Conservation (phyloP, 257 asterid species). For the Fraxinus quadrangulata region DNA sequence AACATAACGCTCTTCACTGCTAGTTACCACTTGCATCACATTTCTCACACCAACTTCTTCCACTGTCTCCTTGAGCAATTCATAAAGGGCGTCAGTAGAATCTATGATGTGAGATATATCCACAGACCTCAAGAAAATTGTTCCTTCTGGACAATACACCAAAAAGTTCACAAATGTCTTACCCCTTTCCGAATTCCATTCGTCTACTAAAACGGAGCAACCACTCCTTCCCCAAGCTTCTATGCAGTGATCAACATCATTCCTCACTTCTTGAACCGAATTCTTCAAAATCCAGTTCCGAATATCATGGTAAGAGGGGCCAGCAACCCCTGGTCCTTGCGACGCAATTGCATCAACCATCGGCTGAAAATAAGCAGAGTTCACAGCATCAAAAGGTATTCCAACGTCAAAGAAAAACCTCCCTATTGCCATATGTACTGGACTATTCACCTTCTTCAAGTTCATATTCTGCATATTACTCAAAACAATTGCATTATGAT, state of each 20-base stretch:
- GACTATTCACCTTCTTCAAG: conserved; percentile 46
- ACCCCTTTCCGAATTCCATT: conserved; percentile 63
- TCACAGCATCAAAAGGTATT: conserved; percentile 67
- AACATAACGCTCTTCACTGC: conserved; percentile 65
- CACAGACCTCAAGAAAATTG: conserved; percentile 67
- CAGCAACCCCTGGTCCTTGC: conserved; percentile 53
- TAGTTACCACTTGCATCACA: conserved; percentile 80
- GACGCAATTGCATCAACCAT: conserved; percentile 88
- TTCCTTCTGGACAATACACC: conserved; percentile 67
- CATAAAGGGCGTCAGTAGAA: conserved; percentile 62
- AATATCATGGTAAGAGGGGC: conserved; percentile 81
- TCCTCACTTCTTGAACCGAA: conserved; percentile 67
- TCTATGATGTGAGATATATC: conserved; percentile 58
- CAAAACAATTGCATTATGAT: conserved; percentile 36
- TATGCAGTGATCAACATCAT: conserved; percentile 56
- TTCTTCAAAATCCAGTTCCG: conserved; percentile 72
- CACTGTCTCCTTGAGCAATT: conserved; percentile 70
- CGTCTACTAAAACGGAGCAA: conserved; percentile 81
- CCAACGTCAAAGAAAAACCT: conserved; percentile 79
- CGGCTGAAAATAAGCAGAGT: conserved; percentile 76
- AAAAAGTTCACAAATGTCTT: conserved; percentile 56
- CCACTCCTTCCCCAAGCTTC: conserved; percentile 73
- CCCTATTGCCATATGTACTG: conserved; percentile 85
- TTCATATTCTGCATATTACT: conserved; percentile 36
- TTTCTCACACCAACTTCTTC: conserved; percentile 78